phyloP scores from a whole-genome alignment of 1,284 basidiomycete species.

The Microstroma glucosiphilum region DNA sequence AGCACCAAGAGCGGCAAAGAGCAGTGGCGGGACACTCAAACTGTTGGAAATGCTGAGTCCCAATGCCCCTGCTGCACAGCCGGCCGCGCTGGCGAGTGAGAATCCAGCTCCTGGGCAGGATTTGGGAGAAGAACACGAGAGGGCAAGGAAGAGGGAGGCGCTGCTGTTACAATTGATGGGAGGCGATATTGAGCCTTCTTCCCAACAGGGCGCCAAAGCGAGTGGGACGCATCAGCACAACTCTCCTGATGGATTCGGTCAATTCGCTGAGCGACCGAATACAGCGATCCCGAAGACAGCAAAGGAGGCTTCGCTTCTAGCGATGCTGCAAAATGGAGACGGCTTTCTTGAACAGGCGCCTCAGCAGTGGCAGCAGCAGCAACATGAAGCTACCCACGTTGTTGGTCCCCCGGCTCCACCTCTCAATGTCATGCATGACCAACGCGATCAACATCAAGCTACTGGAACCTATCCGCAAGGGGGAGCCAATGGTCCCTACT shows the following conservation, averaged over 20 bases:
- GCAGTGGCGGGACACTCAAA: conserved; percentile 25
- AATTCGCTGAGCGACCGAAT: neutral
- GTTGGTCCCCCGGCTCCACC: neutral
- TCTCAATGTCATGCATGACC: neutral
- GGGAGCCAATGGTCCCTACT: neutral
- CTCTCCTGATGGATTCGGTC: neutral
- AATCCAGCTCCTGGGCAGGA: neutral
- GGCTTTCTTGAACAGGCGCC: neutral
- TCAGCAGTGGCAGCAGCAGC: neutral
- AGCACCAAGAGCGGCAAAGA: conserved; percentile 33
- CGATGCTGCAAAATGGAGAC: neutral
- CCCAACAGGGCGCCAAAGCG: no score
- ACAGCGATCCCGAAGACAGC: neutral
- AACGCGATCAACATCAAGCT: neutral
- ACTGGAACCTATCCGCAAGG: neutral
- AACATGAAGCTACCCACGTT: neutral
- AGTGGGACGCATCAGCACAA: no score
- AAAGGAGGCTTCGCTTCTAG: neutral
- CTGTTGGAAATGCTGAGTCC: conserved; percentile 35
- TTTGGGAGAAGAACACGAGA: conserved; percentile 6
- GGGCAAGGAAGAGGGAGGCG: conserved; percentile 8
- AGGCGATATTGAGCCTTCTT: neutral
- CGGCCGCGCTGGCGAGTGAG: neutral
- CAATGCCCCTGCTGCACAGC: neutral
- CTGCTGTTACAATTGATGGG: conserved; percentile 10